These are phyloP conservation scores for Magnolia kwangsiensis DNA, from an alignment of 164 flowering plant genomes.

Conservation along the genomic window DNA sequence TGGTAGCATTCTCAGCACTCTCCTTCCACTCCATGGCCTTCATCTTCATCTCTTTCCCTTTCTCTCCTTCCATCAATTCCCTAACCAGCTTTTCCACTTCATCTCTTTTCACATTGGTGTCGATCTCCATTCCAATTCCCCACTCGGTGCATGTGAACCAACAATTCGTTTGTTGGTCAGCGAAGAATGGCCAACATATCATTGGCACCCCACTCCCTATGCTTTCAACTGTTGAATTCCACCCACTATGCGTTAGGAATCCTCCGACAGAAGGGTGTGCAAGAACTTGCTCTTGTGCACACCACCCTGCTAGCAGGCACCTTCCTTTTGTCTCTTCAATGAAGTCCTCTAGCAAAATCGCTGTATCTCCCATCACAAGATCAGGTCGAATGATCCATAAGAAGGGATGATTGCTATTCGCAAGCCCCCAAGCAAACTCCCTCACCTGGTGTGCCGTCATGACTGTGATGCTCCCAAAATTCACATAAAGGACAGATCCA, in stretches of 20 bases:
- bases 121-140: conserved; percentile 17
- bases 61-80: conserved; percentile 9
- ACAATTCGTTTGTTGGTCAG: conserved; percentile 11
- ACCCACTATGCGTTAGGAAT: conserved; percentile 12
- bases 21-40: conserved; percentile 8
- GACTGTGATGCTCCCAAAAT: conserved; percentile 28
- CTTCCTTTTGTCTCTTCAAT: conserved; percentile 21
- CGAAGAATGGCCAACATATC: conserved; percentile 13
- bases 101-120: conserved; percentile 8
- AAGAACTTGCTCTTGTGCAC: conserved; percentile 19
- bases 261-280: conserved; percentile 5
- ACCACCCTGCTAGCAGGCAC: conserved; percentile 18
- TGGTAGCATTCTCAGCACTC: neutral
- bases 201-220: conserved; percentile 8
- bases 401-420: conserved; percentile 24
- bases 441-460: conserved; percentile 20
- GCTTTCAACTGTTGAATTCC: conserved; percentile 16
- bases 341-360: conserved; percentile 21
- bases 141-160: conserved; percentile 6
- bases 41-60: conserved; percentile 11
- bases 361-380: conserved; percentile 21
- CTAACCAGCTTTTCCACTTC: conserved; percentile 6
- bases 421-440: conserved; percentile 39
- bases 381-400: conserved; percentile 29
- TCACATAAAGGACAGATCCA: conserved; percentile 28